Evolutionary conservation across 192 early-diverging fungal species (phyloP).

Genomic region (Coemansia sp.): DNA sequence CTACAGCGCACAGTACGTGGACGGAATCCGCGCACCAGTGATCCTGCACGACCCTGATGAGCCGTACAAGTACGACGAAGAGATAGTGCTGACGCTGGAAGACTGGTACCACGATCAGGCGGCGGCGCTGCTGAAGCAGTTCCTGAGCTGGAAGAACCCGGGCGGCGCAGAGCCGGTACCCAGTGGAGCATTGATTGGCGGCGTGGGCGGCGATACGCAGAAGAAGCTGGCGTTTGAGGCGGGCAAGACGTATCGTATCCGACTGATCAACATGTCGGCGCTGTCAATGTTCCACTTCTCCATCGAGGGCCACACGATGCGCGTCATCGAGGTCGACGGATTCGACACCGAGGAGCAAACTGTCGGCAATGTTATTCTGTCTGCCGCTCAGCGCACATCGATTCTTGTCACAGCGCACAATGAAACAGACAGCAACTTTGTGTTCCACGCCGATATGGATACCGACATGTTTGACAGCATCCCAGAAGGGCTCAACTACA

Average conservation of each 20-base stretch:
- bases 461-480: conserved; percentile 72
- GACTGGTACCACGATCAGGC: conserved; percentile 79
- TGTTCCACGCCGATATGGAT: conserved; percentile 75
- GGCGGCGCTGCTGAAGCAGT: conserved; percentile 54
- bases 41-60: conserved; percentile 64
- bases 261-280: conserved; percentile 81
- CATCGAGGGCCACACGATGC: conserved; percentile 77
- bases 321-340: conserved; percentile 82
- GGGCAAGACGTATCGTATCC: conserved; percentile 81
- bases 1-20: conserved; percentile 72
- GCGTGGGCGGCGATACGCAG: conserved; percentile 43
- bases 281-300: conserved; percentile 73
- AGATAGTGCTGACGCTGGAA: conserved; percentile 62
- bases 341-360: conserved; percentile 60
- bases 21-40: conserved; percentile 73
- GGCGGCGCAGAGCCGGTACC: conserved; percentile 67
- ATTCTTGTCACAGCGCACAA: conserved; percentile 75
- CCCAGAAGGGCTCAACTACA: conserved; percentile 59
- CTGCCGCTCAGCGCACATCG: conserved; percentile 77
- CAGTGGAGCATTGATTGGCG: conserved; percentile 67
- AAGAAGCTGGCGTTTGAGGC: conserved; percentile 60
- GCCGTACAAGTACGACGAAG: conserved; percentile 70
- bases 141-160: conserved; percentile 65
- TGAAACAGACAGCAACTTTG: conserved; percentile 62
- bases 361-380: conserved; percentile 60